A percentile compares a stretch with the other conserved stretches of the same genome.
phyloP scores from a whole-genome alignment of 352 stramenopile species.

The Pythium dissotocum region DNA sequence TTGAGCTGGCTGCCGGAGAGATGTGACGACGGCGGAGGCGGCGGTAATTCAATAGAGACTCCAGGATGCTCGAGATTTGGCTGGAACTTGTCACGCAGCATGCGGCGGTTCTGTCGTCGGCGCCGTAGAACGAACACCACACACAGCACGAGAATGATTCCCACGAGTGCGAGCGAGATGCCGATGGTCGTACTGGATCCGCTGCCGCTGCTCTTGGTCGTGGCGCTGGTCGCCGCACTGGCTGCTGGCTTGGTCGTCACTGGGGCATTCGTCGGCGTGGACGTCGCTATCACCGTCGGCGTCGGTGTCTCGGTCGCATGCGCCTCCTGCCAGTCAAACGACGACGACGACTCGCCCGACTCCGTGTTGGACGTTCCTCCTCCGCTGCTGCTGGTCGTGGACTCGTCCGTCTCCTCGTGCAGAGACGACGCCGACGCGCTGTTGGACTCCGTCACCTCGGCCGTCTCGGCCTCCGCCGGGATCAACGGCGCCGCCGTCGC shows the following conservation, averaged over 20 bases:
- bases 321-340: not conserved
- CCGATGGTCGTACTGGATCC: conserved; percentile 4
- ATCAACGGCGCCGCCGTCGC: not conserved
- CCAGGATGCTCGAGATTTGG: conserved; percentile 21
- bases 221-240: not conserved
- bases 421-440: not conserved
- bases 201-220: conserved; percentile 3
- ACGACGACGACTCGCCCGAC: not conserved
- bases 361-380: not conserved
- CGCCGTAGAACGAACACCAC: conserved; percentile 7
- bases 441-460: not conserved
- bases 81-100: conserved; percentile 18
- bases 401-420: not conserved
- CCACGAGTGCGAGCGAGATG: conserved; percentile 20
- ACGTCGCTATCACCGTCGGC: not conserved
- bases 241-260: conserved; percentile 5
- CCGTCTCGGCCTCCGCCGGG: not conserved
- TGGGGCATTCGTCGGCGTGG: conserved; percentile 5
- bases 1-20: conserved; percentile 10
- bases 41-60: conserved; percentile 28
- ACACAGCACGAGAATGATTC: conserved; percentile 10
- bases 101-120: conserved; percentile 1
- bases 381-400: not conserved
- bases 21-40: conserved; percentile 19
- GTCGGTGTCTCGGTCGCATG: not conserved